Conservation (phyloP, 306 rosid species). For the Prunus mira region DNA sequence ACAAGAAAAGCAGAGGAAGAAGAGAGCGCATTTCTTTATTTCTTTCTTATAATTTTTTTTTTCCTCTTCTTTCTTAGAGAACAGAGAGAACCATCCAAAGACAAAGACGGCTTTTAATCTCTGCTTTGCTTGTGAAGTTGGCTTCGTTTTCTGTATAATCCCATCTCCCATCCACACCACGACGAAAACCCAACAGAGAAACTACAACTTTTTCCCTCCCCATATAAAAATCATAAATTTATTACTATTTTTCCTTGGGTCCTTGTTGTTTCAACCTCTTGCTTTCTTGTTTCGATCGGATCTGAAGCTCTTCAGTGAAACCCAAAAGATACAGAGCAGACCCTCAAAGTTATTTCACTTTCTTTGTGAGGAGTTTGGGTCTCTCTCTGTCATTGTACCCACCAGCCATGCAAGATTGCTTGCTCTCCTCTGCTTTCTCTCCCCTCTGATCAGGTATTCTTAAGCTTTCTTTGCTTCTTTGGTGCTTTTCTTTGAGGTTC, state of each 20-base stretch:
- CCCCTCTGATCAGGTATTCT: constrained; percentile 45
- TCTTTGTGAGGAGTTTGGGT: constrained; percentile 30
- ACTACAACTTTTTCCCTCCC: neutral
- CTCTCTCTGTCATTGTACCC: constrained; percentile 17
- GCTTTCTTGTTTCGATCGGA: constrained; percentile 58
- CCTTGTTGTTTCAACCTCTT: constrained; percentile 15
- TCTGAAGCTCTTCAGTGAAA: constrained; percentile 60
- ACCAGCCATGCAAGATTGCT: constrained; percentile 46
- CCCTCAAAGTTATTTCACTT: constrained; percentile 49
- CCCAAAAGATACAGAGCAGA: constrained; percentile 24
- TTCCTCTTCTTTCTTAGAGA: neutral
- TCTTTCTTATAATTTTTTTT: neutral
- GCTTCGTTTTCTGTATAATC: constrained; percentile 22
- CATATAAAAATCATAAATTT: neutral
- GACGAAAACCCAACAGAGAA: constrained; percentile 29
- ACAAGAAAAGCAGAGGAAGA: constrained; percentile 12
- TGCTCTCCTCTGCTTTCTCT: constrained; percentile 42
- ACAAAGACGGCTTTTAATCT: constrained; percentile 30
- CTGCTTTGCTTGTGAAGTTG: constrained; percentile 46
- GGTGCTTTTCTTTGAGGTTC: constrained; percentile 20
- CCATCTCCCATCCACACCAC: constrained; percentile 18
- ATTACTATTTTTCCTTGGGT: constrained; percentile 25
- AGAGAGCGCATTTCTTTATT: constrained; percentile 1
- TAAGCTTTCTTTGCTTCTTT: constrained; percentile 17
- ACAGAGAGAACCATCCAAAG: constrained; percentile 23